Conservation (phyloP, 1,284 basidiomycete species). For the Leccinum pachyderme region DNA sequence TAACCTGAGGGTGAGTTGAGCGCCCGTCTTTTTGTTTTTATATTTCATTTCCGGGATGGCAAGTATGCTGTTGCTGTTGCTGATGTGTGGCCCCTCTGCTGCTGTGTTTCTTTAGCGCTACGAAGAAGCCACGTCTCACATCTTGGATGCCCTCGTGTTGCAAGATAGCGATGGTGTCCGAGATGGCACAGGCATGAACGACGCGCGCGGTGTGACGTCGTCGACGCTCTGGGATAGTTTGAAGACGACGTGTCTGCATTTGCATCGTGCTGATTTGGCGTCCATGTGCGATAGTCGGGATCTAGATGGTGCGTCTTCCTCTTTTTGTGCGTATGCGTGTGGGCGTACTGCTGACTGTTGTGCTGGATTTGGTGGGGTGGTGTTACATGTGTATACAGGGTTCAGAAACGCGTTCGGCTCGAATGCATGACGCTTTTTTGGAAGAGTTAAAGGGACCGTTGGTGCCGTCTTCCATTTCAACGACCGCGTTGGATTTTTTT, state of each 20-base stretch:
- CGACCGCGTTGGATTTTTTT: background rate
- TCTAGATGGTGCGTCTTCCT: slow-evolving; percentile 57
- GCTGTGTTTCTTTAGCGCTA: slow-evolving; percentile 56
- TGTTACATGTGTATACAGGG: slow-evolving; percentile 7
- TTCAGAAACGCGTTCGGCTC: slow-evolving; percentile 15
- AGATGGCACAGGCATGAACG: slow-evolving; percentile 46
- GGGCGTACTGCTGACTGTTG: background rate
- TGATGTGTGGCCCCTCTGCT: background rate
- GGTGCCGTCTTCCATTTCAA: too few relatives aligned
- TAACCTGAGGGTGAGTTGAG: slow-evolving; percentile 67
- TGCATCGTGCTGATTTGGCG: slow-evolving; percentile 74
- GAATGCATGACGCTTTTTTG: background rate
- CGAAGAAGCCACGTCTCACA: slow-evolving; percentile 80
- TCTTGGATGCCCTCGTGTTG: slow-evolving; percentile 81
- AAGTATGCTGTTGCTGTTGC: background rate
- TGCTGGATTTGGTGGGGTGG: background rate
- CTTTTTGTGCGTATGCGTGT: background rate
- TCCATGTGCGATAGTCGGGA: slow-evolving; percentile 67
- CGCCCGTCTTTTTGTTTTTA: background rate
- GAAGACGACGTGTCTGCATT: slow-evolving; percentile 74
- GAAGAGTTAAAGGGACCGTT: background rate
- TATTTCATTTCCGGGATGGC: background rate
- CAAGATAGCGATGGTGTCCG: slow-evolving; percentile 77
- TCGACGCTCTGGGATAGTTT: slow-evolving; percentile 83
- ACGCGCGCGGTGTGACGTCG: slow-evolving; percentile 70